phyloP scores from a whole-genome alignment of 306 rosid genomes.

The Prosopis cineraria region DNA sequence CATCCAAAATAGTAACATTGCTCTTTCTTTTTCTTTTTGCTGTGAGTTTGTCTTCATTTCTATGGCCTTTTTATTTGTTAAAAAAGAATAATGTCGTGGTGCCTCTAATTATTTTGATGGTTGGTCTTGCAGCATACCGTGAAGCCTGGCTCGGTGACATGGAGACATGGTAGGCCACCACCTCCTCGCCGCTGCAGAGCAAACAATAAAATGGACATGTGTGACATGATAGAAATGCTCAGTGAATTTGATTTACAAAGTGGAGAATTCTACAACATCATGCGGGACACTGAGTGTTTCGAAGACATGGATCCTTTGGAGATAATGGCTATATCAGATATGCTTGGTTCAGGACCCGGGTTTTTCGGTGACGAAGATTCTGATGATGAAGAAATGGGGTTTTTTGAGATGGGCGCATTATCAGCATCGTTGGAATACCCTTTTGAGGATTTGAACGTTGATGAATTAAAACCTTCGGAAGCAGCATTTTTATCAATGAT shows the following conservation, averaged over 20 bases:
- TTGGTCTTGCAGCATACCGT: constrained; percentile 47
- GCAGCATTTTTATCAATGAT: constrained; percentile 43
- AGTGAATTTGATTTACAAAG: constrained; percentile 38
- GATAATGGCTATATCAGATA: constrained; percentile 40
- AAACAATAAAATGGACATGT: constrained; percentile 30
- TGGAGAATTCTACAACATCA: constrained; percentile 40
- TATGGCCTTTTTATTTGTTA: not conserved
- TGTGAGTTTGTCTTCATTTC: not conserved
- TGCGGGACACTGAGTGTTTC: constrained; percentile 24
- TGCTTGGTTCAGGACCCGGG: constrained; percentile 35
- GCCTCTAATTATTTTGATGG: not conserved
- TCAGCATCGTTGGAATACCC: constrained; percentile 32
- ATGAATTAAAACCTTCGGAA: constrained; percentile 33
- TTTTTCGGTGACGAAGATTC: constrained; percentile 37
- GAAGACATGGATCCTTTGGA: constrained; percentile 40
- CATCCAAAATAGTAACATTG: not conserved
- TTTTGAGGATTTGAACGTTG: constrained; percentile 34
- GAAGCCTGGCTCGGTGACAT: constrained; percentile 48
- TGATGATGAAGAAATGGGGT: constrained; percentile 26
- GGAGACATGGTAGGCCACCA: constrained; percentile 44
- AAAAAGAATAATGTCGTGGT: not conserved
- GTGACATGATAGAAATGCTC: constrained; percentile 43
- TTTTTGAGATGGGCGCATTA: constrained; percentile 37
- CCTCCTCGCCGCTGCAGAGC: constrained; percentile 30
- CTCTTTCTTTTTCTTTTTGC: not conserved